These are phyloP conservation scores for Suhomyces sp. DNA, from an alignment of 805 yeast species.

Conservation along the genomic window DNA sequence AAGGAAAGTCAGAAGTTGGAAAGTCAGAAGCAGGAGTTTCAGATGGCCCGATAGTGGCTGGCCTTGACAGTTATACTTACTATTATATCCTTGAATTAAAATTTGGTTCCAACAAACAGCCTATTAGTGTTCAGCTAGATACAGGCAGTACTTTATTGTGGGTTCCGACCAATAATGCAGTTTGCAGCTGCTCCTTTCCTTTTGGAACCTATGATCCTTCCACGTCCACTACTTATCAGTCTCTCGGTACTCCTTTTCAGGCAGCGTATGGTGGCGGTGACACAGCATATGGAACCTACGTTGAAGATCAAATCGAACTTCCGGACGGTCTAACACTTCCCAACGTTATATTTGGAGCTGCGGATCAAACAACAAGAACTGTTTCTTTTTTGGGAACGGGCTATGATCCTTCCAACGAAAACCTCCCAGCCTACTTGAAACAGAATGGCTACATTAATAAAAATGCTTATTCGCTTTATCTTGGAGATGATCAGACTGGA, in stretches of 20 bases:
- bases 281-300: slow-evolving; percentile 6
- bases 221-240: slow-evolving; percentile 2
- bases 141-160: slow-evolving; percentile 11
- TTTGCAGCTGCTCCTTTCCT: not conserved
- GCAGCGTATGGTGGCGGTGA: slow-evolving; percentile 4
- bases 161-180: slow-evolving; percentile 6
- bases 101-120: not conserved
- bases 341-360: slow-evolving; percentile 8
- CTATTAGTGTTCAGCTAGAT: not conserved
- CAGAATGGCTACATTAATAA: not conserved
- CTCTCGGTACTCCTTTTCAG: not conserved
- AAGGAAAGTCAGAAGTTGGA: not conserved
- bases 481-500: not conserved
- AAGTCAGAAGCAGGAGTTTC: no score
- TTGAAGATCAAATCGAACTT: slow-evolving; percentile 6
- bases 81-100: slow-evolving; percentile 1
- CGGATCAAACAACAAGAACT: not conserved
- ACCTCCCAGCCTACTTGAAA: slow-evolving; percentile 1
- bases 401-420: not conserved
- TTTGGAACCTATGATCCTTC: slow-evolving; percentile 5
- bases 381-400: not conserved
- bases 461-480: slow-evolving; percentile 1
- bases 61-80: not conserved
- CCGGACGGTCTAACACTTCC: slow-evolving; percentile 2
- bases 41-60: no score